phyloP scores from a whole-genome alignment of 495 filamentous ascomycete species.

The Hypoxylon trugodes region DNA sequence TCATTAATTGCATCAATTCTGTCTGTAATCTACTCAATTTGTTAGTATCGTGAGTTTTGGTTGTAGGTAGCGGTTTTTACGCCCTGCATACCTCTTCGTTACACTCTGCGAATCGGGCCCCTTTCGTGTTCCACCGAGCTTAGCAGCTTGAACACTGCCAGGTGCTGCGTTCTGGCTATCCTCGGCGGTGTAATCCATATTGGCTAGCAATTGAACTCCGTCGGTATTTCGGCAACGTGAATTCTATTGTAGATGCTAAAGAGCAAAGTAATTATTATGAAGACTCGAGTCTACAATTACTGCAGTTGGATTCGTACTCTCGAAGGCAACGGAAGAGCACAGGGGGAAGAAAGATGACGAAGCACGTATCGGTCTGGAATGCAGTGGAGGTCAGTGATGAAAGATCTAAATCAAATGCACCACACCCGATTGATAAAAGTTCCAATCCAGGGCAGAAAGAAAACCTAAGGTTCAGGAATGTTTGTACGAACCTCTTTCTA shows the following conservation, averaged over 20 bases:
- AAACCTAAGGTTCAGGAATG: constrained; percentile 24
- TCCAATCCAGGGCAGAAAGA: constrained; percentile 30
- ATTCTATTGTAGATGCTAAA: constrained; percentile 6
- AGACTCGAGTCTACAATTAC: constrained; percentile 9
- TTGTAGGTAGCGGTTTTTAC: not conserved
- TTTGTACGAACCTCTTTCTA: constrained; percentile 42
- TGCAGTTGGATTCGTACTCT: constrained; percentile 21
- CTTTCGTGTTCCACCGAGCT: constrained; percentile 66
- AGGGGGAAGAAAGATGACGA: constrained; percentile 24
- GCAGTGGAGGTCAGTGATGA: constrained; percentile 36
- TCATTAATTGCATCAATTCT: constrained; percentile 98
- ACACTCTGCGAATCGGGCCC: constrained; percentile 75
- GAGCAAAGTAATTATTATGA: constrained; percentile 16
- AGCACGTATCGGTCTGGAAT: constrained; percentile 37
- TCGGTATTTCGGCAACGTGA: constrained; percentile 1
- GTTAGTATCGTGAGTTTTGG: constrained; percentile 27
- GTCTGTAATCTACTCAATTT: constrained; percentile 78
- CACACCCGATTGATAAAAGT: constrained; percentile 21
- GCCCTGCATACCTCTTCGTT: constrained; percentile 75
- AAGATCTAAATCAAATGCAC: constrained; percentile 18
- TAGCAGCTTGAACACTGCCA: constrained; percentile 61
- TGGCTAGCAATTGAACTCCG: constrained; percentile 14
- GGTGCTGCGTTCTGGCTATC: constrained; percentile 77
- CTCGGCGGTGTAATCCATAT: constrained; percentile 74
- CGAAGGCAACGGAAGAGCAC: constrained; percentile 15